Conservation (phyloP, 148 eudicot genomes). For the Rhododendron molle region DNA sequence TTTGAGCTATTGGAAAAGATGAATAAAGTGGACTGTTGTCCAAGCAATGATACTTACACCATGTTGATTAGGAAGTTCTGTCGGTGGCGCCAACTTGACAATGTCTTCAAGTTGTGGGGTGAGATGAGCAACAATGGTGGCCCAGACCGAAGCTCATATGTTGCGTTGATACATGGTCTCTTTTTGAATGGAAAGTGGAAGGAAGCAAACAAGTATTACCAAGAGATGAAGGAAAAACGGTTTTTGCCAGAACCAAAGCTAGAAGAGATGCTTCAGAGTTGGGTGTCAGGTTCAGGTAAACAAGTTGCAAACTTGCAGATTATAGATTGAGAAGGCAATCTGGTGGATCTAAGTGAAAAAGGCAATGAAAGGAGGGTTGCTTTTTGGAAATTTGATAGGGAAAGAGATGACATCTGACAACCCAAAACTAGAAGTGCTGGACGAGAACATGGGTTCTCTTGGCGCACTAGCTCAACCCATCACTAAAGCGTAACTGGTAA, state of each 20-base stretch:
- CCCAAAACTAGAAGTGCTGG: constrained; percentile 34
- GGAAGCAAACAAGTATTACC: constrained; percentile 60
- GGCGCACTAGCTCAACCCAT: too few species aligned
- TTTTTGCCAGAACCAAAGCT: constrained; percentile 61
- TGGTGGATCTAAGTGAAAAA: constrained; percentile 15
- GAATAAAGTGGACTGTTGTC: constrained; percentile 53
- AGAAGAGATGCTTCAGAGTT: constrained; percentile 63
- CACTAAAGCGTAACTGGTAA: too few species aligned
- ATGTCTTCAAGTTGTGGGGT: constrained; percentile 61
- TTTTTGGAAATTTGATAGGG: neutral
- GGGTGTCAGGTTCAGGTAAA: constrained; percentile 42
- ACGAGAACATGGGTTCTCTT: too few species aligned
- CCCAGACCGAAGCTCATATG: constrained; percentile 63
- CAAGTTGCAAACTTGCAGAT: constrained; percentile 28
- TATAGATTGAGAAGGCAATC: constrained; percentile 16
- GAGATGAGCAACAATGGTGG: constrained; percentile 62
- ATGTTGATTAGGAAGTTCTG: constrained; percentile 78
- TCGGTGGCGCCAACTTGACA: constrained; percentile 63
- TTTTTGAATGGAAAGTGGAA: constrained; percentile 75
- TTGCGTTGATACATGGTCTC: constrained; percentile 69
- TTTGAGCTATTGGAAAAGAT: constrained; percentile 61
- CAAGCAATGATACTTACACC: constrained; percentile 63
- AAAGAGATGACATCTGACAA: constrained; percentile 20
- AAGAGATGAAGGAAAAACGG: constrained; percentile 70
- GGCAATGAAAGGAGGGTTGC: constrained; percentile 5